Base-by-base conservation (phyloP, 106 monocot species). In the Dendrobium chrysotoxum region DNA sequence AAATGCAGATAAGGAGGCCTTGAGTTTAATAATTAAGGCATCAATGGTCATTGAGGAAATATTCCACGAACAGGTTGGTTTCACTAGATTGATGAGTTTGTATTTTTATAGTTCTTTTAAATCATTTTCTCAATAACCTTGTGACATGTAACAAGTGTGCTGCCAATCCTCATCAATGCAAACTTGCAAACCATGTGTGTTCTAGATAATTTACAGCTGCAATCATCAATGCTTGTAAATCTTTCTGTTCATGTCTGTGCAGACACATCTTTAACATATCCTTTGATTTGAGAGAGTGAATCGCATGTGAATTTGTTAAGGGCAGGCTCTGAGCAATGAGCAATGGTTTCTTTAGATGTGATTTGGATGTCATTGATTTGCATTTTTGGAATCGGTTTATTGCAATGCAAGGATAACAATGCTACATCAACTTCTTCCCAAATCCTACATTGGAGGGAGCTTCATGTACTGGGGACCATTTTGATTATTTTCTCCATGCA, bases 11-110 rank as follows among this genome's bases (percentile, higher is more conserved):
- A 86, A 71, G 84, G 57, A 94, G 81, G 90, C 97, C 28, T 88
- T 97, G 76, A 23, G 26, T 23, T 89, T 83, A 79, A 85, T 97
- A 76, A 84, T 97, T 78, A 86, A 89, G 87, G 97, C 97, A 72
- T 87, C 97, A 35, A 81, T 72, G 55, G 82, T 91, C 75, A 79
- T 97, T 80, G 94, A 97, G 81, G 91, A 97, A 26, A 92, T 97
- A 42, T 94, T 92, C 80, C 84, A 91, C 70, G 65, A 75, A 26
- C 94, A 94, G 94, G 97, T 97, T 30, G 57, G 18, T 78, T 79
- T 76, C 75, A 15, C 26, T 66, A 71, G 7, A 13, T 30, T 75
- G 40, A 38, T 26, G 50, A 76, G 7, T 76, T 50, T 75, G 35
- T 31, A 12, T 46, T 76, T 35, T 8, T 28, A 28, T 76, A 26